These are phyloP conservation scores for Vinca minor DNA, from an alignment of 257 asterid genomes.

Conservation along the genomic window DNA sequence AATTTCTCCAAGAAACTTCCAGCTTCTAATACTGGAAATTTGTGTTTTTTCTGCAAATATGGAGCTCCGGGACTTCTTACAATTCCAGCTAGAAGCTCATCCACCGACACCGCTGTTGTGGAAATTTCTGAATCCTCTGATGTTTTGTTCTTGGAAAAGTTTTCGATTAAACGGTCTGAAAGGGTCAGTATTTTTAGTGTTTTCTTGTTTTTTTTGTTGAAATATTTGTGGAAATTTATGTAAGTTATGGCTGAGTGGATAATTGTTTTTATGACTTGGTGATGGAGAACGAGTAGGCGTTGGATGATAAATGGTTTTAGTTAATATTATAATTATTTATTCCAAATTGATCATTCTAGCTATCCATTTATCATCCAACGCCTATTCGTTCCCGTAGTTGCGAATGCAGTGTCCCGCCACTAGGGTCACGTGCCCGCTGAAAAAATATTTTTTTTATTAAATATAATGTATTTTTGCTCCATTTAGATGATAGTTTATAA, in stretches of 20 bases:
- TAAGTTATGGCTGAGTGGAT: background rate
- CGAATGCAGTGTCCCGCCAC: no score
- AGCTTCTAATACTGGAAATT: slow-evolving; percentile 17
- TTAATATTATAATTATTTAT: no score
- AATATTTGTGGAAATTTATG: background rate
- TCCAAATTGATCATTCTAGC: no score
- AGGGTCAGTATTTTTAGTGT: slow-evolving; percentile 7
- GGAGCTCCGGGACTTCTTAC: slow-evolving; percentile 13
- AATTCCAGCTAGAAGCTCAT: slow-evolving; percentile 29
- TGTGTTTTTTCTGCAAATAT: slow-evolving; percentile 32
- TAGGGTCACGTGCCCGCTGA: no score
- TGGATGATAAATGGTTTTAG: no score
- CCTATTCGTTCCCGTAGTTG: no score
- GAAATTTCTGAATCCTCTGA: slow-evolving; percentile 38
- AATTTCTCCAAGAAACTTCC: slow-evolving; percentile 30
- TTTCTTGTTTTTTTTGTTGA: background rate
- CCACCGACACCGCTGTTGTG: slow-evolving; percentile 41
- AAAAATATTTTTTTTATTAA: no score
- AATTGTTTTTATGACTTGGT: background rate
- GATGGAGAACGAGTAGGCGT: no score
- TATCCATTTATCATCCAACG: no score
- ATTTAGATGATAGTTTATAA: no score
- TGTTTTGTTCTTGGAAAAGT: slow-evolving; percentile 33
- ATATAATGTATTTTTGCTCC: no score
- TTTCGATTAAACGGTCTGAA: slow-evolving; percentile 35